Percentiles rank a stretch among this genome's conserved stretches.
These are phyloP conservation scores for Epicoccum sorghinum DNA, from an alignment of 2,329 filamentous ascomycete species.

Conservation along the genomic window DNA sequence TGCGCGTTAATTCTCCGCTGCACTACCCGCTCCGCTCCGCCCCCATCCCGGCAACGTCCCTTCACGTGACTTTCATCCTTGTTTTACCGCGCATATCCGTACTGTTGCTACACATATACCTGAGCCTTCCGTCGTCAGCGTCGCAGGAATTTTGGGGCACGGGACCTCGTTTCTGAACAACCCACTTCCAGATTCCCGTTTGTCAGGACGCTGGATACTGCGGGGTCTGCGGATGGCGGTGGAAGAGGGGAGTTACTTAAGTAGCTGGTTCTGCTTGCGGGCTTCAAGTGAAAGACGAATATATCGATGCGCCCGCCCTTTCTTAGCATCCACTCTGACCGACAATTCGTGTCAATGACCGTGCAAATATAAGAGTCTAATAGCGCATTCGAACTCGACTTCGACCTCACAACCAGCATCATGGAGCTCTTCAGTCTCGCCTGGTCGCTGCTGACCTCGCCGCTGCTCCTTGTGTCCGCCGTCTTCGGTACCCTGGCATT, in stretches of 20 bases:
- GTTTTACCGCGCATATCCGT: background rate
- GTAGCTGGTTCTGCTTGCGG: background rate
- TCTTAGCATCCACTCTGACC: background rate
- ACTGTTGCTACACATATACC: background rate
- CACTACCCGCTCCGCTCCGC: conserved; percentile 9
- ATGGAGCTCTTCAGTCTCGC: conserved; percentile 31
- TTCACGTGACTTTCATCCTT: background rate
- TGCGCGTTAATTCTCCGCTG: background rate
- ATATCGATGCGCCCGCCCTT: background rate
- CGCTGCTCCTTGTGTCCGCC: conserved; percentile 32
- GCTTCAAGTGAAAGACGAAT: no score
- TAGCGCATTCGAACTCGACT: background rate
- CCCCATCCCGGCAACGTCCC: background rate
- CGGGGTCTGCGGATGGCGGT: background rate
- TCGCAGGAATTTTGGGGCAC: background rate
- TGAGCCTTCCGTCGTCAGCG: conserved; percentile 3
- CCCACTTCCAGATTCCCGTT: background rate
- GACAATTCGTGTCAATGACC: background rate
- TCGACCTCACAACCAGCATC: background rate
- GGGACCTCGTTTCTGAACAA: background rate
- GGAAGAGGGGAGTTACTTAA: background rate
- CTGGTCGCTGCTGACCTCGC: conserved; percentile 30
- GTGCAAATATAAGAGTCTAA: background rate
- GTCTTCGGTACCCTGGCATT: conserved; percentile 30
- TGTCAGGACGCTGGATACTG: conserved; percentile 4